These are phyloP conservation scores for Saccharomyces hybrid DNA, from an alignment of 1,139 yeast genomes.

Conservation along the genomic window DNA sequence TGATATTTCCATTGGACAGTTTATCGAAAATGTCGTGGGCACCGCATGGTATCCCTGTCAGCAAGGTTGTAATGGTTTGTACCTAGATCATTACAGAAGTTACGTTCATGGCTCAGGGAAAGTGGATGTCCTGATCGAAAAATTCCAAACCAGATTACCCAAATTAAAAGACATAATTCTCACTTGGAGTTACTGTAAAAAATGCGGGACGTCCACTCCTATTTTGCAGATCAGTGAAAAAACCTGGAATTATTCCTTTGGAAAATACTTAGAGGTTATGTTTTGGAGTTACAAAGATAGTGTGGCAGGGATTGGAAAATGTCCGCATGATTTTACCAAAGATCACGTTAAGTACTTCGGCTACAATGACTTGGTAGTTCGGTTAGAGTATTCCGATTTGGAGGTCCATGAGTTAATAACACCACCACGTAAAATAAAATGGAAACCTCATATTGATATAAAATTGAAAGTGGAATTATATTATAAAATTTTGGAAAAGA, in stretches of 20 bases:
- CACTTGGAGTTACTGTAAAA: slow-evolving; percentile 89
- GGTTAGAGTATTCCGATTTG: slow-evolving; percentile 68
- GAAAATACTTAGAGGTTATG: slow-evolving; percentile 79
- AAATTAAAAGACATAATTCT: slow-evolving; percentile 62
- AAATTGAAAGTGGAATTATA: slow-evolving; percentile 60
- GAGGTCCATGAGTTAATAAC: slow-evolving; percentile 71
- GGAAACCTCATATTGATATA: slow-evolving; percentile 69
- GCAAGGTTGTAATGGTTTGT: slow-evolving; percentile 70
- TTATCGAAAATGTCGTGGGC: slow-evolving; percentile 71
- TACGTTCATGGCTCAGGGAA: slow-evolving; percentile 87
- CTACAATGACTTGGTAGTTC: slow-evolving; percentile 66
- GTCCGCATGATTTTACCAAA: slow-evolving; percentile 71
- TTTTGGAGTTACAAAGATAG: slow-evolving; percentile 59
- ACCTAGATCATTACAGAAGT: slow-evolving; percentile 71
- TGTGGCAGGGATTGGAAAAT: slow-evolving; percentile 45
- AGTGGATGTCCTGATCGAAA: slow-evolving; percentile 68
- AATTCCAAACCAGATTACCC: slow-evolving; percentile 47
- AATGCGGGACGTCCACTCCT: slow-evolving; percentile 70
- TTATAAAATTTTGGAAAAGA: slow-evolving; percentile 46
- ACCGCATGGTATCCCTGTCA: slow-evolving; percentile 61
- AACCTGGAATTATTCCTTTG: slow-evolving; percentile 86
- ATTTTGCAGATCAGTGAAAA: slow-evolving; percentile 80
- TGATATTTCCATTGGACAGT: slow-evolving; percentile 84
- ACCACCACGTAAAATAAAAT: slow-evolving; percentile 64
- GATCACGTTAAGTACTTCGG: slow-evolving; percentile 83